Conservation (phyloP, 2,329 filamentous ascomycete genomes). For the Pseudogymnoascus verrucosus region DNA sequence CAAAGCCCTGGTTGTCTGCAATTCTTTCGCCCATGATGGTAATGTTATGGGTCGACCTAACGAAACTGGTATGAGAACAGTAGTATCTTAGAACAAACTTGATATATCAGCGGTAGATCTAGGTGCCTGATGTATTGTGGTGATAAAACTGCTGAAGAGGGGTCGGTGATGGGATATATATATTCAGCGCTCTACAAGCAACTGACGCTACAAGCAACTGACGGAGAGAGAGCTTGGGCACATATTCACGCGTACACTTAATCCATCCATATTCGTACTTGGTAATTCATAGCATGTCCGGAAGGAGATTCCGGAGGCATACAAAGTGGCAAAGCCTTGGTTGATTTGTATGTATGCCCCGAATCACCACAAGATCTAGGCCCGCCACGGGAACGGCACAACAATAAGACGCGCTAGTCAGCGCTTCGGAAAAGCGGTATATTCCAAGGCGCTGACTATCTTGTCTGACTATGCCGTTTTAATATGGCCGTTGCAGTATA, state of each 20-base stretch:
- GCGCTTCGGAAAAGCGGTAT: not conserved
- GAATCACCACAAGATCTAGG: not conserved
- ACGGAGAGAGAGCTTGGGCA: not conserved
- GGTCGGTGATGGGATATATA: not conserved
- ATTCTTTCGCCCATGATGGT: not conserved
- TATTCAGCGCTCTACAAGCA: not conserved
- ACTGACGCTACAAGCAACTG: not conserved
- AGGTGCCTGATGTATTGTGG: not conserved
- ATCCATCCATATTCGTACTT: not conserved
- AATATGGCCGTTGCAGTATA: not conserved
- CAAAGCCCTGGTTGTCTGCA: slow-evolving; percentile 14
- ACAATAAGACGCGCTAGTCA: not conserved
- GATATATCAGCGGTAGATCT: not conserved
- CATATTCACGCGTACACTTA: not conserved
- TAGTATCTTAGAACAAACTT: not conserved
- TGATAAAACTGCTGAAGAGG: not conserved
- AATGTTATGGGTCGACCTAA: slow-evolving; percentile 1
- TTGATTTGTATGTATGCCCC: not conserved
- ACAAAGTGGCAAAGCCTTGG: not conserved
- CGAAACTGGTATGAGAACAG: not conserved
- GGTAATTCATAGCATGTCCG: not conserved
- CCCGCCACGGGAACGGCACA: not conserved
- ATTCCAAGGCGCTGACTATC: not conserved
- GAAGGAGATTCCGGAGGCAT: not conserved
- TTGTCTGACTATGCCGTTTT: not conserved